phyloP scores from a whole-genome alignment of 331 rosid genomes.

The Cydonia oblonga region DNA sequence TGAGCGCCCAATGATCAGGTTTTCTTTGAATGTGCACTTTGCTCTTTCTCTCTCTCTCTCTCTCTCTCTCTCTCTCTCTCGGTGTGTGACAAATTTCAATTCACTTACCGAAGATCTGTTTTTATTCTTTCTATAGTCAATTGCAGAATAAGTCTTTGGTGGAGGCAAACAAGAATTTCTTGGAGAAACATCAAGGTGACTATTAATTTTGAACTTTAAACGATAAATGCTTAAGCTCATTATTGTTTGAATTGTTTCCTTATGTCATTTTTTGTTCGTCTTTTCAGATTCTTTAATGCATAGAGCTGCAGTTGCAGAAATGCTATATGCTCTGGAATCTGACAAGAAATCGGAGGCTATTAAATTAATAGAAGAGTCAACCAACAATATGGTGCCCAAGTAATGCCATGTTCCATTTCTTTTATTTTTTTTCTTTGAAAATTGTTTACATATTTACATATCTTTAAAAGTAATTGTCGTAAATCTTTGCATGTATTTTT shows the following conservation, averaged over 20 bases:
- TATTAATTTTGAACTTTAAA: neutral
- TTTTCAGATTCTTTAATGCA: conserved; percentile 81
- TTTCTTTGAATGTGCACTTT: conserved; percentile 1
- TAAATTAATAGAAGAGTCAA: conserved; percentile 67
- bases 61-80: neutral
- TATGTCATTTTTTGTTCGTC: neutral
- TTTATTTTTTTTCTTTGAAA: neutral
- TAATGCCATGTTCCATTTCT: conserved; percentile 12
- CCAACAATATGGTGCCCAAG: conserved; percentile 52
- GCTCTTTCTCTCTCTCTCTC: neutral
- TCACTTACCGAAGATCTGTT: conserved; percentile 10
- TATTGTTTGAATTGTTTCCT: neutral
- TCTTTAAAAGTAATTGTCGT: neutral
- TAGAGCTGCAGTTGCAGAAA: conserved; percentile 77
- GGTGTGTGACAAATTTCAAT: neutral
- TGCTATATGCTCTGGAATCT: conserved; percentile 56
- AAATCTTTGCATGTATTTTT: conserved; percentile 6
- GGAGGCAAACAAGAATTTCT: conserved; percentile 62
- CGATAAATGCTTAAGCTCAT: neutral
- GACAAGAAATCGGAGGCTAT: conserved; percentile 60
- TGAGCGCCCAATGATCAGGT: conserved; percentile 85
- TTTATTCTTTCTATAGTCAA: conserved; percentile 42
- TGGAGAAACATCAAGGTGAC: conserved; percentile 68
- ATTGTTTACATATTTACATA: too few relatives aligned
- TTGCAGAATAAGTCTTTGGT: conserved; percentile 66